Base-by-base conservation (phyloP, 2,329 filamentous ascomycete genomes). In the Pseudogymnoascus sp. region DNA sequence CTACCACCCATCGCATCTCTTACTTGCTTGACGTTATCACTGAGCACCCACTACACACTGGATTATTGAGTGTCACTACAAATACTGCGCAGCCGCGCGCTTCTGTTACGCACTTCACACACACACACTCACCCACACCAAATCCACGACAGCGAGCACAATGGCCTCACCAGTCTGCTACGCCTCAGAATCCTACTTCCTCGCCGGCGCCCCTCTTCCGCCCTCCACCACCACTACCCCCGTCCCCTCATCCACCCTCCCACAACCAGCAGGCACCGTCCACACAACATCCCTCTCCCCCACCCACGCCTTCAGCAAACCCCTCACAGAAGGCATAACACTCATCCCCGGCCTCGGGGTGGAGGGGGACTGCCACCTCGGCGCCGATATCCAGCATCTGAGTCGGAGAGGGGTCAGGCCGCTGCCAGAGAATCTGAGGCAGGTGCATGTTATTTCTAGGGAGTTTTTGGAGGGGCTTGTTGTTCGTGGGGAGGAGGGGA, bases 221-320 rank as follows among this genome's bases (percentile, higher is more conserved):
- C 60, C 60, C 8, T 0, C 23, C 31, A 1, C 19, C 17, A 19
- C 59, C 1, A 1, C 33, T 15, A 1, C 19, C 17, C 10, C 59
- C 1, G 0, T 19, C 59, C 5, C 31, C 28, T 6, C 60, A 10
- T 15, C 53, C 17, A n/a, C n/a, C n/a, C n/a, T n/a, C 8, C 53
- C 7, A 28, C 47, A n/a, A 26, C 28, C 47, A 3, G 17, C 28
- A 36, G 28, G 28, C 28, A 35, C n/a, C 19, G 10, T 66, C 33
- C 33, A 64, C 19, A 65, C 66, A 13, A 61, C 65, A 21, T 64
- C 63, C 10, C 47, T 64, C 28, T 67, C 64, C 8, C 21, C 59
- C 3, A 40, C 57, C 4, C 66, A 67, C 28, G 40, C 63, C 23
- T 67, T 68, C 47, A 65, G 59, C 17, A 69, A 68, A 50, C 33